Evolutionary conservation across 225 moss, liverwort and hornwort species (phyloP).

Genomic region (Lunularia cruciata): DNA sequence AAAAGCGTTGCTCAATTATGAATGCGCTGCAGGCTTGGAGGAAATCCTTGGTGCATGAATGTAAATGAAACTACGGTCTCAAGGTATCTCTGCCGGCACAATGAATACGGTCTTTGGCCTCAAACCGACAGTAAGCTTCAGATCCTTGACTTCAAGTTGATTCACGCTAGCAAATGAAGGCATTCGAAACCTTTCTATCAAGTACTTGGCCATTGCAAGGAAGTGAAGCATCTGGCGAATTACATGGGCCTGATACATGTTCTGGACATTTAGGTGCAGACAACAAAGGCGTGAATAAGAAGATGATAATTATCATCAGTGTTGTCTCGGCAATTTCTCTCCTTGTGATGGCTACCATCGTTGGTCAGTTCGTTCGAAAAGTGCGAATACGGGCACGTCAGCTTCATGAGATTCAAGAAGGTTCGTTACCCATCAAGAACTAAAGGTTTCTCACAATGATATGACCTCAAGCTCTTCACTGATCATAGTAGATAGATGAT

Average conservation of each 20-base stretch:
- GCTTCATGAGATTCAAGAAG: constrained; percentile 13
- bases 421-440: not conserved
- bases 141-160: not conserved
- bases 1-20: no score
- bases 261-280: not conserved
- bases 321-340: not conserved
- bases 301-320: not conserved
- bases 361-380: not conserved
- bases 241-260: no score
- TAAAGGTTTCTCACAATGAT: not conserved
- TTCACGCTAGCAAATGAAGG: not conserved
- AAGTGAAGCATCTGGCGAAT: no score
- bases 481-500: not conserved
- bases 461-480: not conserved
- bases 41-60: constrained; percentile 7
- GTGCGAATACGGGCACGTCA: not conserved
- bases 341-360: not conserved
- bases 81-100: constrained; percentile 6
- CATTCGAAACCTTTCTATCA: not conserved
- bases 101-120: not conserved
- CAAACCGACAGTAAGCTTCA: not conserved
- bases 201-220: no score
- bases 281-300: not conserved
- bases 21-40: constrained; percentile 8
- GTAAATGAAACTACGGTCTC: not conserved